These are phyloP conservation scores for Cutaneotrichosporon sp. DNA, from an alignment of 1,284 basidiomycete species.

Conservation along the genomic window DNA sequence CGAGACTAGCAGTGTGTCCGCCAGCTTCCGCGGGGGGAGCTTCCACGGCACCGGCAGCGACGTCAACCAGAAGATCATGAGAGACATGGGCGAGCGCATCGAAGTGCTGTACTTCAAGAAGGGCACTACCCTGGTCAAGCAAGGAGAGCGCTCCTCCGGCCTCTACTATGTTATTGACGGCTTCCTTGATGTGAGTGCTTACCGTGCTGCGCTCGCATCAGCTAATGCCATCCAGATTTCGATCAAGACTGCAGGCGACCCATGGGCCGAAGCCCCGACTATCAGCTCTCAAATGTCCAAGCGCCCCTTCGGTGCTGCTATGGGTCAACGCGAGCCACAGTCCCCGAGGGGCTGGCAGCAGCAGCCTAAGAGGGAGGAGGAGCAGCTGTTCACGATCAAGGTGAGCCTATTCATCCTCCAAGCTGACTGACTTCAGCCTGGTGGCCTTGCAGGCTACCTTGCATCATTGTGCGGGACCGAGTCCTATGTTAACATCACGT, in stretches of 20 bases:
- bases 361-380: constrained; percentile 27
- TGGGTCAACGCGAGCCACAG: constrained; percentile 32
- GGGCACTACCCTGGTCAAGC: constrained; percentile 80
- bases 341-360: constrained; percentile 9
- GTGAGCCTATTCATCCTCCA: constrained; percentile 16
- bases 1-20: constrained; percentile 56
- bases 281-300: constrained; percentile 12
- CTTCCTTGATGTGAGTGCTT: constrained; percentile 75
- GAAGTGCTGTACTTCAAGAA: constrained; percentile 92
- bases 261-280: constrained; percentile 4
- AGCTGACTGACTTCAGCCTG: constrained; percentile 63
- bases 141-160: constrained; percentile 76
- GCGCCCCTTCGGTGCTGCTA: constrained; percentile 42
- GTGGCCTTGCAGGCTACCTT: constrained; percentile 97
- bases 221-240: constrained; percentile 19
- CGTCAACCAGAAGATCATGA: constrained; percentile 49
- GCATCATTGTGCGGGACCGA: constrained; percentile 88
- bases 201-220: constrained; percentile 23
- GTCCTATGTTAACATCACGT: constrained; percentile 87
- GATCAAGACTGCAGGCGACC: constrained; percentile 10
- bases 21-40: constrained; percentile 58
- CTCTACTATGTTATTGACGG: constrained; percentile 98
- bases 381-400: constrained; percentile 88
- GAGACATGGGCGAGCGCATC: constrained; percentile 87
- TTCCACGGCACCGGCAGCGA: constrained; percentile 26